Base-by-base conservation (phyloP, 23 red algal species). In the Gracilariopsis chorda region DNA sequence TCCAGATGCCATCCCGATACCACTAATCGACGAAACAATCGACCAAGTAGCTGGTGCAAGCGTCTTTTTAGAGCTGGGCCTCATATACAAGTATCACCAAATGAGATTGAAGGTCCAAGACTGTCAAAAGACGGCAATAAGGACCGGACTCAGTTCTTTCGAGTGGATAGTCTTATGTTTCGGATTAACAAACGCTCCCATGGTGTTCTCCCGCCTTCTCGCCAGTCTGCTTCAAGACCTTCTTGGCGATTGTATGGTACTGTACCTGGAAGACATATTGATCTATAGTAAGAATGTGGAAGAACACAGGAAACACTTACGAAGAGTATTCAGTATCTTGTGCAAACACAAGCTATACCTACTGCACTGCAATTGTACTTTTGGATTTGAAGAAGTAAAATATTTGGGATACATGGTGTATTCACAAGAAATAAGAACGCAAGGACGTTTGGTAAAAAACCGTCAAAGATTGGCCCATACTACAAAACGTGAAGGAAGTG, bases 51-150 rank as follows among this genome's bases (percentile, higher is more conserved):
- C 43, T 21, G 72, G 72, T 16, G 33, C 72, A 20, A 20, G 14
- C 20, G 25, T 70, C 16, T 70, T 70, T 24, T 78, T 32, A 16
- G 30, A 78, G 43, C 44, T 78, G 12, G 72, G 33, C 48, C 72
- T 78, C 36, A 78, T 78, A 14, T 24, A 39, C 19, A 20, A 24
- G 17, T 78, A 78, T 49, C 43, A 78, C 39, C 72, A 78, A 78
- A 78, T 78, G 72, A 46, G 32, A 16, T 48, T 78, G 11, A 49
- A n/a, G 19, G 72, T 48, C 0, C 19, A 0, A 32, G 72, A 78
- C 72, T 16, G 13, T 16, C 33, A 14, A 48, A 78, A 78, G 43
- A 49, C 72, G 19, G 72, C 72, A 49, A 43, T 1, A 51, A 46
- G 36, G 48, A 49, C 72, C 11, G 11, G 33, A 48, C 48, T 78